These are phyloP conservation scores for Cystoderma amianthinum DNA, from an alignment of 768 basidiomycete species.

Conservation along the genomic window DNA sequence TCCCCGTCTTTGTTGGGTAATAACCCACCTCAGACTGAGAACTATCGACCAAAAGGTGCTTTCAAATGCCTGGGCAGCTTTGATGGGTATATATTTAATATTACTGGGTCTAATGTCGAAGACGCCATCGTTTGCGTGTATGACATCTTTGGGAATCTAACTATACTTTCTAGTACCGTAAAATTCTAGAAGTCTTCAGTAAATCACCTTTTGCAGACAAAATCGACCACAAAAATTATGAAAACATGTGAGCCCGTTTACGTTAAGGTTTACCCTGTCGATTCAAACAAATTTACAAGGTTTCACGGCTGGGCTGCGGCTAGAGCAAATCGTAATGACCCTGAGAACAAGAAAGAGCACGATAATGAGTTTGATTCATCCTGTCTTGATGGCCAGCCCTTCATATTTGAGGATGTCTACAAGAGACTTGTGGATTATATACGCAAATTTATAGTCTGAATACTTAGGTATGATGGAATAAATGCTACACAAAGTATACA, in stretches of 20 bases:
- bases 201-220: constrained; percentile 44
- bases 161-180: constrained; percentile 29
- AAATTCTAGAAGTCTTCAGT: constrained; percentile 38
- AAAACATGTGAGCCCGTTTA: constrained; percentile 29
- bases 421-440: constrained; percentile 42
- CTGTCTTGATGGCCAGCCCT: not conserved
- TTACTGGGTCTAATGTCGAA: constrained; percentile 40
- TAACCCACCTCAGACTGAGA: constrained; percentile 34
- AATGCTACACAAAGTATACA: not conserved
- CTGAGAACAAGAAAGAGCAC: constrained; percentile 54
- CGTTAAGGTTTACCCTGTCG: constrained; percentile 2
- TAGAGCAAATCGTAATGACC: constrained; percentile 45
- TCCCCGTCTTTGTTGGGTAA: constrained; percentile 28
- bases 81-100: constrained; percentile 43
- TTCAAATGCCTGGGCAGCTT: constrained; percentile 42
- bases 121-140: constrained; percentile 51
- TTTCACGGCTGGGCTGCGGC: constrained; percentile 65
- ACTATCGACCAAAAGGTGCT: constrained; percentile 45
- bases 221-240: constrained; percentile 43
- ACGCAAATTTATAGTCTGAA: constrained; percentile 20
- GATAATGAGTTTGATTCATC: constrained; percentile 6
- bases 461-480: not conserved
- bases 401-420: constrained; percentile 50
- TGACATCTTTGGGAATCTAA: constrained; percentile 58
- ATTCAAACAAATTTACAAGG: constrained; percentile 17